Conservation (phyloP, 2,329 filamentous ascomycete species). For the Myrmaecium sp. region DNA sequence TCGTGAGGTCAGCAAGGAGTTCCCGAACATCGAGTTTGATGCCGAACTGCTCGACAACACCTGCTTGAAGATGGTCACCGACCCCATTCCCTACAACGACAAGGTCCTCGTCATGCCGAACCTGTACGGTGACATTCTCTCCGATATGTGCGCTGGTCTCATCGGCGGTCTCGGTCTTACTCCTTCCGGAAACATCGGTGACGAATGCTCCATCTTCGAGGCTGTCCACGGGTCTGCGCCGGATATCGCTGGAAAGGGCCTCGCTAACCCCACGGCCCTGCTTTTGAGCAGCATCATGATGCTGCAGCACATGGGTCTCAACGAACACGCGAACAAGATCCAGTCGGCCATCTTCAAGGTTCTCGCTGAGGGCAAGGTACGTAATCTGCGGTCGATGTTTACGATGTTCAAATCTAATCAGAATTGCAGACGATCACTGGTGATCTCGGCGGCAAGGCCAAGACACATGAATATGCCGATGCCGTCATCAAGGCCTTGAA, state of each 20-base stretch:
- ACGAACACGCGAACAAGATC: constrained; percentile 68
- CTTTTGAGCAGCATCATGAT: constrained; percentile 98
- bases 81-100: constrained; percentile 94
- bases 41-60: constrained; percentile 98
- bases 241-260: constrained; percentile 87
- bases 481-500: constrained; percentile 63
- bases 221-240: constrained; percentile 95
- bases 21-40: constrained; percentile 89
- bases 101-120: constrained; percentile 97
- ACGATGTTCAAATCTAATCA: constrained; percentile 7
- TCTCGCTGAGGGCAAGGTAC: constrained; percentile 81
- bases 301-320: constrained; percentile 94
- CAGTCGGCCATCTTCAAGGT: constrained; percentile 92
- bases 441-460: constrained; percentile 88
- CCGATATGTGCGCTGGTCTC: constrained; percentile 97
- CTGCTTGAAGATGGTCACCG: constrained; percentile 96
- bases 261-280: constrained; percentile 94
- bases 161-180: constrained; percentile 96
- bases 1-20: constrained; percentile 79
- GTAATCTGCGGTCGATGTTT: constrained; percentile 8
- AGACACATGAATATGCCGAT: constrained; percentile 83
- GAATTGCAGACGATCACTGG: constrained; percentile 55
- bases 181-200: constrained; percentile 95
- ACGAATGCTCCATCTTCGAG: constrained; percentile 99
- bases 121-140: constrained; percentile 98